phyloP scores from a whole-genome alignment of 208 protist species.

The Trypanosoma theileri region DNA sequence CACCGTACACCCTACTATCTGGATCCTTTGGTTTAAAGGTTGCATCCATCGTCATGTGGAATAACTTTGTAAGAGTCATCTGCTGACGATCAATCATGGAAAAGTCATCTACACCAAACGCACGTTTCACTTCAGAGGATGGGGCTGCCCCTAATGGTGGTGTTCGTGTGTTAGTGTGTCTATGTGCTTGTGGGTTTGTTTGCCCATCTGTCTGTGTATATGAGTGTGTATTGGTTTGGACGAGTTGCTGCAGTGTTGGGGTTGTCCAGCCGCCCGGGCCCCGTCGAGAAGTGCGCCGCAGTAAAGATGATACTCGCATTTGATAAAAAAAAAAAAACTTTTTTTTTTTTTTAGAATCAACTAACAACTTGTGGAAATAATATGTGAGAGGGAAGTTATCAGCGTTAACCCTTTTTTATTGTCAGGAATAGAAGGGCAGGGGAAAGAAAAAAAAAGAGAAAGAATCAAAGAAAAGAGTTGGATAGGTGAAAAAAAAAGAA shows the following conservation, averaged over 20 bases:
- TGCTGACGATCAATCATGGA: conserved; percentile 56
- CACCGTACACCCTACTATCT: conserved; percentile 65
- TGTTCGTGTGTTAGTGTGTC: no score
- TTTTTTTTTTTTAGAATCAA: no score
- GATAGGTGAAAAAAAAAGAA: conserved; percentile 3
- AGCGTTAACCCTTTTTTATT: not conserved
- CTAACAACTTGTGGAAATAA: no score
- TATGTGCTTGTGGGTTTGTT: no score
- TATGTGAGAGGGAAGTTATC: no score
- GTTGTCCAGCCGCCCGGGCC: conserved; percentile 60
- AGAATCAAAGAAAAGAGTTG: not conserved
- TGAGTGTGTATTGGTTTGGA: conserved; percentile 25
- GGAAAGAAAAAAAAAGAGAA: not conserved
- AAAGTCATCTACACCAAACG: conserved; percentile 57
- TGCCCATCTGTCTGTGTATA: no score
- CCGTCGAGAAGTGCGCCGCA: conserved; percentile 56
- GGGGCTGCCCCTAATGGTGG: not conserved
- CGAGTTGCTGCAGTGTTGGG: conserved; percentile 28
- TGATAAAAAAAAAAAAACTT: no score
- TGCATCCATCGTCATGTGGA: conserved; percentile 50
- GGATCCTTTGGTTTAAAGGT: conserved; percentile 66
- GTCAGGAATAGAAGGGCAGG: not conserved
- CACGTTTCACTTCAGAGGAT: conserved; percentile 34
- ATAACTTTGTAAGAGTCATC: conserved; percentile 51
- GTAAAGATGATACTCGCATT: conserved; percentile 25